Conservation (phyloP, 2,329 filamentous ascomycete genomes). For the Penicillium sclerotiorum region DNA sequence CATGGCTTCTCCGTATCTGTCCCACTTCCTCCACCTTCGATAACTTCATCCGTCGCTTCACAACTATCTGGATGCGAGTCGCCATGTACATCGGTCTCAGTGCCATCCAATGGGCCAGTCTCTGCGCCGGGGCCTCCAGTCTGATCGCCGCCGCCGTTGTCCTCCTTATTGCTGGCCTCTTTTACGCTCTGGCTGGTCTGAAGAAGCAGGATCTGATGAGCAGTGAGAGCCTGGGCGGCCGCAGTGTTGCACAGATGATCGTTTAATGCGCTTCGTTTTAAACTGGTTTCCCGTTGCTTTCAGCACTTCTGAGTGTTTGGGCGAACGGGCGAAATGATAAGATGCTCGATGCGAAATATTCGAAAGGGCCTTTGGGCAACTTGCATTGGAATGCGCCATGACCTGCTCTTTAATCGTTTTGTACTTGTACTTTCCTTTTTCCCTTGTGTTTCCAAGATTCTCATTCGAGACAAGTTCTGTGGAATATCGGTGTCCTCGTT, state of each 20-base stretch:
- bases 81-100: conserved; percentile 82
- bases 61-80: conserved; percentile 96
- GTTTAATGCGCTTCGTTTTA: conserved; percentile 56
- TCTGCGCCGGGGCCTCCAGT: conserved; percentile 65
- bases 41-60: conserved; percentile 83
- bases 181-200: conserved; percentile 63
- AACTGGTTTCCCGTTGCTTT: conserved; percentile 4
- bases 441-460: no score
- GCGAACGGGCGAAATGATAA: conserved; percentile 18
- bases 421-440: conserved; percentile 25
- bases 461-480: background rate
- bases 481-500: background rate
- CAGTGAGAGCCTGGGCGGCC: conserved; percentile 94
- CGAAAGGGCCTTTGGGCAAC: conserved; percentile 17
- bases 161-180: conserved; percentile 72
- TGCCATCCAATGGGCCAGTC: conserved; percentile 79
- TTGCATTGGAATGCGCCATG: conserved; percentile 27
- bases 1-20: conserved; percentile 94
- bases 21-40: conserved; percentile 92
- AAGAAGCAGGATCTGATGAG: conserved; percentile 51
- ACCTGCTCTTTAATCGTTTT: conserved; percentile 19
- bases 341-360: conserved; percentile 22
- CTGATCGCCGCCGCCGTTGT: conserved; percentile 86
- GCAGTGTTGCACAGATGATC: conserved; percentile 97
- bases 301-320: background rate